A percentile compares a stretch with the other conserved stretches of the same genome.
These are phyloP conservation scores for Pythium dissotocum DNA, from an alignment of 352 stramenopile genomes.

Conservation along the genomic window DNA sequence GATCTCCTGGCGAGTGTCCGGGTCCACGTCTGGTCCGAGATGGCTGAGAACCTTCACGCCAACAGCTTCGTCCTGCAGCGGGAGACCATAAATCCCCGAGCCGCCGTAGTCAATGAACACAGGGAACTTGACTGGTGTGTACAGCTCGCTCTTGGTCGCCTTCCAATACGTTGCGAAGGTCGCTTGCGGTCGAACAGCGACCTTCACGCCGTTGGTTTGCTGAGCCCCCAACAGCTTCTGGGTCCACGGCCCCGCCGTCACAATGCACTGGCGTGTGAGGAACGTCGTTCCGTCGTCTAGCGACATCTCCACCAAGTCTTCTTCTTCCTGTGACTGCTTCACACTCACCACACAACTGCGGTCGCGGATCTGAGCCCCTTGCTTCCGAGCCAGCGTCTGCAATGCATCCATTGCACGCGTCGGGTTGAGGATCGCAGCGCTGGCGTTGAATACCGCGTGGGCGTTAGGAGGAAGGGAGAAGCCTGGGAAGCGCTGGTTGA, in stretches of 20 bases:
- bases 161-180: slow-evolving; percentile 69
- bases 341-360: no score
- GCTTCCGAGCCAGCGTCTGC: slow-evolving; percentile 37
- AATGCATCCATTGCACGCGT: slow-evolving; percentile 50
- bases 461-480: slow-evolving; percentile 42
- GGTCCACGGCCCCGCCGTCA: slow-evolving; percentile 61
- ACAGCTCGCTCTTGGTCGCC: slow-evolving; percentile 34
- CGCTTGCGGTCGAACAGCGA: slow-evolving; percentile 57
- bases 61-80: slow-evolving; percentile 39
- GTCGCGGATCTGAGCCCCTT: slow-evolving; percentile 9
- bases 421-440: slow-evolving; percentile 54
- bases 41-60: slow-evolving; percentile 82
- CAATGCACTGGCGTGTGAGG: slow-evolving; percentile 43
- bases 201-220: slow-evolving; percentile 15
- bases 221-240: slow-evolving; percentile 40
- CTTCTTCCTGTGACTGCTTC: slow-evolving; percentile 10
- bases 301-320: slow-evolving; percentile 31
- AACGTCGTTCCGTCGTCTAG: slow-evolving; percentile 34
- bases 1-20: slow-evolving; percentile 41
- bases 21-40: slow-evolving; percentile 45
- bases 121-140: slow-evolving; percentile 47
- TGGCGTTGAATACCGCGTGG: slow-evolving; percentile 49
- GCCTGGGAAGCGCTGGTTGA: slow-evolving; percentile 49
- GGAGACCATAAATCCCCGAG: slow-evolving; percentile 54
- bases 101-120: slow-evolving; percentile 69